Evolutionary conservation across 2,329 filamentous ascomycete species (phyloP).

Genomic region (Trichoderma sp.): DNA sequence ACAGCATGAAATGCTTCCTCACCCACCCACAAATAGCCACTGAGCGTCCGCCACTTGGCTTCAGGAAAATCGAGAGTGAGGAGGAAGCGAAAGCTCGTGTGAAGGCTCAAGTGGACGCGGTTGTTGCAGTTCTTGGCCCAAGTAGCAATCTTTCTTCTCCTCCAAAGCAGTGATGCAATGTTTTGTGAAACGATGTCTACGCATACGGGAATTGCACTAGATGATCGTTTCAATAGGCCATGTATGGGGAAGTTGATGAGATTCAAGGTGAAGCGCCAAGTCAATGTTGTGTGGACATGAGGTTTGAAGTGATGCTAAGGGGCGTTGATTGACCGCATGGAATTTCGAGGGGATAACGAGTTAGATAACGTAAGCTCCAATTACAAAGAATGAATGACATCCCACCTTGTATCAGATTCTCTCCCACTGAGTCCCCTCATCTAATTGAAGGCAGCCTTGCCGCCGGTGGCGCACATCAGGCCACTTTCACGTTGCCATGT

Average conservation of each 20-base stretch:
- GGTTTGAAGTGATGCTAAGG: not conserved
- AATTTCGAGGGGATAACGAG: too few relatives aligned
- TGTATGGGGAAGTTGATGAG: not conserved
- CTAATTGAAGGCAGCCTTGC: too few relatives aligned
- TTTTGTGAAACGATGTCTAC: not conserved
- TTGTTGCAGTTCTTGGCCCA: not conserved
- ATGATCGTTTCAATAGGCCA: not conserved
- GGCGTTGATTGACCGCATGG: not conserved
- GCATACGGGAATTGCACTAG: fast-evolving
- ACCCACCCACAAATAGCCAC: not conserved
- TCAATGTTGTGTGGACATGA: not conserved
- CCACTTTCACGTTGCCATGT: not conserved
- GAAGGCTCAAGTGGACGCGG: not conserved
- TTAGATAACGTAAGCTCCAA: too few relatives aligned
- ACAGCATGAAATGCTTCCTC: not conserved
- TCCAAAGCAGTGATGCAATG: not conserved
- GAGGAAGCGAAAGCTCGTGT: not conserved
- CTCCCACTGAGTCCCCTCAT: too few relatives aligned
- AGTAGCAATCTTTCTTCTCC: not conserved
- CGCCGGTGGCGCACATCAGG: not conserved
- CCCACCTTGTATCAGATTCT: too few relatives aligned
- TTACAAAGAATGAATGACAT: too few relatives aligned
- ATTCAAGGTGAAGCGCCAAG: not conserved
- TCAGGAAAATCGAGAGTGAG: not conserved
- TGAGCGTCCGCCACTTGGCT: not conserved